Evolutionary conservation across 345 rosid species (phyloP), one percentile per base, ranked within the genome.

Genomic region (Populus nigra): DNA sequence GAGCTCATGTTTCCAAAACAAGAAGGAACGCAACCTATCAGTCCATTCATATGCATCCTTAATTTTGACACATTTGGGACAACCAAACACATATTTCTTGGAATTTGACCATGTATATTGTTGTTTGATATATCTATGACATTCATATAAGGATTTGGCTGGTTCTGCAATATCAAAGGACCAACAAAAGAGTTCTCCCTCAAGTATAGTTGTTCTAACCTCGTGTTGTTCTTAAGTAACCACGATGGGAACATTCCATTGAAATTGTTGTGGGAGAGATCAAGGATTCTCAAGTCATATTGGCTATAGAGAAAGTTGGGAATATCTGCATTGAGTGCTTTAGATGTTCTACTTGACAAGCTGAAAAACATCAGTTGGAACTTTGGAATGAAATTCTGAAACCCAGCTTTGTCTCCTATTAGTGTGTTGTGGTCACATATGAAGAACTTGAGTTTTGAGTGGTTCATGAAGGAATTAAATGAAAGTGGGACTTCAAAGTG

Each of bases 161-260:
- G 1, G 2, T 41, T 5, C 5, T 39, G 69, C 25, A 66, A 49
- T 1, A 16, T 7, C 18, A 85, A n/a, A 35, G n/a, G 41, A 36
- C 83, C 83, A 0, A 59, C 17, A 1, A 83, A 27, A 17, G 69
- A 65, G 47, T 66, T 78, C 1, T 39, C 45, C 1, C 0, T 17
- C 12, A 85, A 25, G 3, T 15, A 0, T 3, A 83, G 59, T 0
- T 0, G 0, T 33, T 39, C 29, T 31, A 85, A 69, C 0, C 43
- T 55, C 20, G 82, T 59, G 25, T 85, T 85, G 71, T 85, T 85
- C 23, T 33, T 12, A 5, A 85, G 20, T 39, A 83, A 68, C 88
- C 88, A 85, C 23, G 12, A 0, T 2, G 82, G 88, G 39, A 80
- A 62, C 10, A 12, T 35, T 55, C 74, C 82, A 0, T 0, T 49